Evolutionary conservation across 139 green algal genomes (phyloP).

Genomic region (Bryopsis sp.): DNA sequence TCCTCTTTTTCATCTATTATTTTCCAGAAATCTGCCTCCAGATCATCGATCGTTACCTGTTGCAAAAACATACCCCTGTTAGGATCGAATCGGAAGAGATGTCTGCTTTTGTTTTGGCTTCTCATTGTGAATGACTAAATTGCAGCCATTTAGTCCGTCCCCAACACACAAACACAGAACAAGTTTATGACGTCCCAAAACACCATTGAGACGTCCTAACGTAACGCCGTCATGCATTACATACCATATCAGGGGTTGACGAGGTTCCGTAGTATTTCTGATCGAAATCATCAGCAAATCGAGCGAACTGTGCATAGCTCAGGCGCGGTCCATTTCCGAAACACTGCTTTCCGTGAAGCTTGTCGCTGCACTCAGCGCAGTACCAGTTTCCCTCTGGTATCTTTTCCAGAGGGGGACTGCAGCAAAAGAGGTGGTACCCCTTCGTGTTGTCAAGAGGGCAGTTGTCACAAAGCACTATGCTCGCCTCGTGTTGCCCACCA

Average conservation of each 20-base stretch:
- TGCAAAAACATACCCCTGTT: neutral
- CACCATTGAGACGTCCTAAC: too few relatives aligned
- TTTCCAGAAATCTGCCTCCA: conserved; percentile 86
- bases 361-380: conserved; percentile 58
- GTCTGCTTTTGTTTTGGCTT: neutral
- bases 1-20: conserved; percentile 76
- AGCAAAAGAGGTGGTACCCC: conserved; percentile 67
- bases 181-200: too few relatives aligned
- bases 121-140: neutral
- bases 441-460: conserved; percentile 40
- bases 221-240: too few relatives aligned
- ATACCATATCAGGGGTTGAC: neutral
- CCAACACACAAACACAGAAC: too few relatives aligned
- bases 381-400: conserved; percentile 76
- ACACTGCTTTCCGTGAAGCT: conserved; percentile 26
- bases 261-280: conserved; percentile 23
- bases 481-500: conserved; percentile 52
- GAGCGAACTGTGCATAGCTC: conserved; percentile 55
- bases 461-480: conserved; percentile 76
- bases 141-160: neutral
- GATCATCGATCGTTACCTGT: conserved; percentile 35
- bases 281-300: conserved; percentile 21
- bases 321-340: conserved; percentile 50
- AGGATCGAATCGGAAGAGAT: neutral
- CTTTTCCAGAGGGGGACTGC: conserved; percentile 51